Conservation (phyloP, 306 rosid genomes). For the Hippophae tibetana region DNA sequence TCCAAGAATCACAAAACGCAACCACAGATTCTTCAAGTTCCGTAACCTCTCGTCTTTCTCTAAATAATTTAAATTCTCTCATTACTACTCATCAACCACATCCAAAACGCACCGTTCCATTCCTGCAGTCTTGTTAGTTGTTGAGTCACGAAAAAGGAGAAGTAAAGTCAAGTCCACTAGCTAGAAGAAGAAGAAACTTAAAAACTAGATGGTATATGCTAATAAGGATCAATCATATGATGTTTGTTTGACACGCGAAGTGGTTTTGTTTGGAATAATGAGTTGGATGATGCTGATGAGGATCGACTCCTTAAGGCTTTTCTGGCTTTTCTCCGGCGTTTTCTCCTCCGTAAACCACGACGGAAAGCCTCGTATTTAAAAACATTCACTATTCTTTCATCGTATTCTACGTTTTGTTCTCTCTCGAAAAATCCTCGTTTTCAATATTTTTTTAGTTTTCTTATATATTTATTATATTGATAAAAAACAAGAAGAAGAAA, state of each 20-base stretch:
- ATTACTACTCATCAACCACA: slow-evolving; percentile 27
- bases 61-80: background rate
- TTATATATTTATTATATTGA: background rate
- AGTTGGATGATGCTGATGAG: slow-evolving; percentile 45
- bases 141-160: slow-evolving; percentile 11
- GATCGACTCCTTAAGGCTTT: slow-evolving; percentile 49
- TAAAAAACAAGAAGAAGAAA: background rate
- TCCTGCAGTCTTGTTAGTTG: background rate
- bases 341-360: slow-evolving; percentile 56
- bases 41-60: slow-evolving; percentile 20
- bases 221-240: slow-evolving; percentile 25
- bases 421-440: background rate
- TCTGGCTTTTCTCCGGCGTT: slow-evolving; percentile 55
- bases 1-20: slow-evolving; percentile 7
- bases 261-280: slow-evolving; percentile 20
- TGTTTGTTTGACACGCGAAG: slow-evolving; percentile 21
- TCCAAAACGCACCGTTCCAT: background rate
- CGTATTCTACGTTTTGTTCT: background rate
- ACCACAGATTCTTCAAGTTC: slow-evolving; percentile 58
- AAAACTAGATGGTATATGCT: slow-evolving; percentile 32
- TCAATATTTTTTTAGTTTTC: background rate
- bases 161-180: slow-evolving; percentile 1
- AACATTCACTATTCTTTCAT: slow-evolving; percentile 3
- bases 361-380: slow-evolving; percentile 53
- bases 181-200: background rate